Conservation (phyloP, 768 basidiomycete species). For the Boletus speciosus region DNA sequence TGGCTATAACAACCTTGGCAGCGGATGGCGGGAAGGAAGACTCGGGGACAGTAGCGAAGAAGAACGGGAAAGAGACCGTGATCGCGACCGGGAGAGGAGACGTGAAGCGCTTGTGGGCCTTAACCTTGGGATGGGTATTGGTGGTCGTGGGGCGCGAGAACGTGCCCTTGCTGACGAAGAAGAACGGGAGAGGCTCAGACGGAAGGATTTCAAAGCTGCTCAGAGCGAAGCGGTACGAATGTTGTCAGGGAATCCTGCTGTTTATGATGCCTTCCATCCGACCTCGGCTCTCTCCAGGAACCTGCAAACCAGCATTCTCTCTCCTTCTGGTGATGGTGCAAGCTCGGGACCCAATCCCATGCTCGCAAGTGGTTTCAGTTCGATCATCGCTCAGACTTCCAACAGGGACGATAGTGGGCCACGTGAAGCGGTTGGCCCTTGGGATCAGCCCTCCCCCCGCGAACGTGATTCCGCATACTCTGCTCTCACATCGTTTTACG, state of each 20-base stretch:
- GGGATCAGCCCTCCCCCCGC: constrained; percentile 32
- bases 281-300: constrained; percentile 37
- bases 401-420: constrained; percentile 23
- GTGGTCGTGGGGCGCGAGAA: constrained; percentile 55
- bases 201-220: constrained; percentile 46
- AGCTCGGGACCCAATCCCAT: constrained; percentile 16
- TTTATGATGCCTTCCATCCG: constrained; percentile 80
- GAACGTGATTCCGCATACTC: constrained; percentile 29
- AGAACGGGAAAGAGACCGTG: constrained; percentile 47
- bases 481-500: constrained; percentile 27
- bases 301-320: constrained; percentile 22
- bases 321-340: constrained; percentile 19
- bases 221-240: constrained; percentile 38
- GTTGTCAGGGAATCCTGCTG: constrained; percentile 41
- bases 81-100: constrained; percentile 39
- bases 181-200: constrained; percentile 51
- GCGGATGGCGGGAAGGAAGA: constrained; percentile 36
- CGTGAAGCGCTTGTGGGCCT: constrained; percentile 44
- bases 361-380: constrained; percentile 23
- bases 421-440: constrained; percentile 30
- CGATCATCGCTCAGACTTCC: constrained; percentile 25
- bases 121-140: constrained; percentile 26
- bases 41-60: constrained; percentile 33
- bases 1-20: constrained; percentile 35
- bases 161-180: constrained; percentile 59